Evolutionary conservation across 257 asterid species (phyloP).

Genomic region (Fraxinus excelsior): DNA sequence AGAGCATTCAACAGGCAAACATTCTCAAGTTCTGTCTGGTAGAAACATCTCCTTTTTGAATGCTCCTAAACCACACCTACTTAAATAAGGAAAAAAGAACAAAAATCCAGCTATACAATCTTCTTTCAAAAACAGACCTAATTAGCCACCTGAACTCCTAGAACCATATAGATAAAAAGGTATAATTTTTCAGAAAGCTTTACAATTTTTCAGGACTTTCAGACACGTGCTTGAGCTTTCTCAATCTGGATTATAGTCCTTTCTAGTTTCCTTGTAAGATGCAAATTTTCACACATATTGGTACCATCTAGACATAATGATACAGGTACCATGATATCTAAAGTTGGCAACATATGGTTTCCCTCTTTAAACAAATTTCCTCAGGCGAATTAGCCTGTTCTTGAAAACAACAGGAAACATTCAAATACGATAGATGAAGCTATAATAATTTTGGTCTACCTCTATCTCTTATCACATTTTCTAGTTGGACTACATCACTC

Average conservation of each 20-base stretch:
- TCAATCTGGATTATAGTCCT: neutral
- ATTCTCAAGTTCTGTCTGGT: neutral
- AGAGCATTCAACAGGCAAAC: neutral
- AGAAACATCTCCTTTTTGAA: neutral
- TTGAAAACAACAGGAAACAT: neutral
- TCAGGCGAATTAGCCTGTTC: neutral
- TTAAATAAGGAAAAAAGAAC: neutral
- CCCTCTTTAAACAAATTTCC: neutral
- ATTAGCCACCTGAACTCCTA: neutral
- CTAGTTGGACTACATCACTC: neutral
- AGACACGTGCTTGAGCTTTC: no score
- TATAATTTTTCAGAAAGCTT: neutral
- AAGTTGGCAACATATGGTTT: neutral
- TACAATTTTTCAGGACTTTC: neutral
- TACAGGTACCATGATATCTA: neutral
- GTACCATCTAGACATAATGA: neutral
- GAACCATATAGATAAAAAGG: neutral
- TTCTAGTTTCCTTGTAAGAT: neutral
- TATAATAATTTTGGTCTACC: neutral
- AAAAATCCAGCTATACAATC: neutral
- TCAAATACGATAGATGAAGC: neutral
- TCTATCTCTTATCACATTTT: neutral
- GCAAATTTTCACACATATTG: neutral
- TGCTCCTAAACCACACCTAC: neutral
- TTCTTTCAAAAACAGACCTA: neutral